These are phyloP conservation scores for Herpetospermum pedunculosum DNA, from an alignment of 306 rosid species.

Conservation along the genomic window DNA sequence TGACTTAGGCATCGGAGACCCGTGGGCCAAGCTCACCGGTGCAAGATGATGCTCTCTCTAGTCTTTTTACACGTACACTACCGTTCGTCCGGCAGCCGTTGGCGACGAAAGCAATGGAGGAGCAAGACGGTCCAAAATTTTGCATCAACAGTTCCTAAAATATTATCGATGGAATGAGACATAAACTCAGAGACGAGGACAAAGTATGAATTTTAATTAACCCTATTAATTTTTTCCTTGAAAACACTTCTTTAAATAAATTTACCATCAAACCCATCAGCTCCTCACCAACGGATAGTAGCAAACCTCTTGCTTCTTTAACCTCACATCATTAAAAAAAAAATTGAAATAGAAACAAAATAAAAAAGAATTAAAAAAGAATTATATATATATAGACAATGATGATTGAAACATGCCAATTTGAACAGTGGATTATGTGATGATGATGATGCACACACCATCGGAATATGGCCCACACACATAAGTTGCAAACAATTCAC, in stretches of 20 bases:
- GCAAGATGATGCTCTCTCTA: too few species aligned
- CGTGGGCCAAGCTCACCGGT: too few species aligned
- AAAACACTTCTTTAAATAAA: not conserved
- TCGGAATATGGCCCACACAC: not conserved
- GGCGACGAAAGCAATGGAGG: too few species aligned
- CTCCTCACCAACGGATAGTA: constrained; percentile 5
- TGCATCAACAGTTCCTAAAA: too few species aligned
- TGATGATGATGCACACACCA: not conserved
- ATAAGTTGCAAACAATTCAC: not conserved
- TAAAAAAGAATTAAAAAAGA: not conserved
- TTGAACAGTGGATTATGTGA: not conserved
- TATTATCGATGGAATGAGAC: too few species aligned
- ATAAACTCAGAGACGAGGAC: too few species aligned
- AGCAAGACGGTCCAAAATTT: too few species aligned
- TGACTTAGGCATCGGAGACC: too few species aligned
- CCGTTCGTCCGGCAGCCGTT: too few species aligned
- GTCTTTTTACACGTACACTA: too few species aligned
- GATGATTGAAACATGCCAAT: constrained; percentile 6
- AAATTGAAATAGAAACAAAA: not conserved
- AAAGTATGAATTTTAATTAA: too few species aligned
- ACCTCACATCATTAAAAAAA: not conserved
- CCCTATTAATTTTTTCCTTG: not conserved
- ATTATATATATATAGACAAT: not conserved
- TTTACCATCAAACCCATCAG: not conserved
- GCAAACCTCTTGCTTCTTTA: not conserved